Conservation (phyloP, 768 basidiomycete genomes). For the Lactifluus volemus region DNA sequence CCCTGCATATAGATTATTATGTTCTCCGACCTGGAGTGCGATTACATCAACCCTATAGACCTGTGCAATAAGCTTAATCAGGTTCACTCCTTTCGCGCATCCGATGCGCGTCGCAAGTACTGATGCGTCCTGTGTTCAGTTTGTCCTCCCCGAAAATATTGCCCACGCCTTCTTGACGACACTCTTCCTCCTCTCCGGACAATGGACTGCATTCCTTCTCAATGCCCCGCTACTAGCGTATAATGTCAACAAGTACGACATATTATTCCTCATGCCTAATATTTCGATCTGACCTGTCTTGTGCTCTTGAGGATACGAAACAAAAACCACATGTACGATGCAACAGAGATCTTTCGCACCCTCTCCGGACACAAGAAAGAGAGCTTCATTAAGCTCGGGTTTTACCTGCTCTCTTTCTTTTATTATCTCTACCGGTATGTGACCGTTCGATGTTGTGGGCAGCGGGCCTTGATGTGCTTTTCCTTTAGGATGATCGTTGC, state of each 20-base stretch:
- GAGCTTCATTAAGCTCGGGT: conserved; percentile 89
- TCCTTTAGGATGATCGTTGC: conserved; percentile 42
- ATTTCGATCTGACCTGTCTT: not conserved
- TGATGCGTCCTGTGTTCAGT: conserved; percentile 41
- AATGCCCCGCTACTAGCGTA: conserved; percentile 84
- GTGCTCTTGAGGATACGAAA: conserved; percentile 60
- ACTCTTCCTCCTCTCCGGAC: conserved; percentile 89
- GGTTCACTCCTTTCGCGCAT: conserved; percentile 33
- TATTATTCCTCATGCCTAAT: not conserved
- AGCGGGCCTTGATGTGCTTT: not conserved
- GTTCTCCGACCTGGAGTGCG: conserved; percentile 99
- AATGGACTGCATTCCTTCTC: conserved; percentile 89
- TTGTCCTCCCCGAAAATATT: conserved; percentile 93
- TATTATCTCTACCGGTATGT: conserved; percentile 84
- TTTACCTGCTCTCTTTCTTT: conserved; percentile 88
- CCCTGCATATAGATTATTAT: conserved; percentile 80
- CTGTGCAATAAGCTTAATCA: conserved; percentile 99
- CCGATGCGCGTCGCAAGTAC: not conserved
- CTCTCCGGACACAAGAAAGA: conserved; percentile 92
- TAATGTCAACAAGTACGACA: conserved; percentile 87
- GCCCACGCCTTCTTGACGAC: conserved; percentile 88
- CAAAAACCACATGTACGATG: conserved; percentile 98
- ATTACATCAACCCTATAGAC: conserved; percentile 99
- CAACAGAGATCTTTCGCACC: conserved; percentile 98
- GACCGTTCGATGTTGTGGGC: not conserved